Conservation (phyloP, 2,329 filamentous ascomycete genomes). For the Stagonosporopsis rhizophila region DNA sequence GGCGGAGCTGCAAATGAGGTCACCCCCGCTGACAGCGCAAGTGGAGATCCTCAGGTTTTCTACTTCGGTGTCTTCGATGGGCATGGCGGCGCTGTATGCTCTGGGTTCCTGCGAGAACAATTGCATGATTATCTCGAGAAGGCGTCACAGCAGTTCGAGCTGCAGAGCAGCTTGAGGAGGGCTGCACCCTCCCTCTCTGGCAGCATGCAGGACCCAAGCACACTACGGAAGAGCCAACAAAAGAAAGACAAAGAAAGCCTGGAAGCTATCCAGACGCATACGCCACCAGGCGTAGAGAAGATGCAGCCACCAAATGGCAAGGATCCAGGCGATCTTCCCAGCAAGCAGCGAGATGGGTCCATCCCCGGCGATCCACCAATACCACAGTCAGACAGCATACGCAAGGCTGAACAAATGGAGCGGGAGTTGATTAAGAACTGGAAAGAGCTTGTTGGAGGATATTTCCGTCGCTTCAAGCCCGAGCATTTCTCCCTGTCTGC, state of each 20-base stretch:
- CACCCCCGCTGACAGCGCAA: slow-evolving; percentile 75
- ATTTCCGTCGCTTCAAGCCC: slow-evolving; percentile 90
- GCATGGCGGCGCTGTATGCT: slow-evolving; percentile 89
- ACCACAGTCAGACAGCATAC: slow-evolving; percentile 56
- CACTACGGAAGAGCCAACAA: slow-evolving; percentile 27
- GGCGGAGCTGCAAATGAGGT: slow-evolving; percentile 58
- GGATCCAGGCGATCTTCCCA: slow-evolving; percentile 31
- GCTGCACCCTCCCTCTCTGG: slow-evolving; percentile 34
- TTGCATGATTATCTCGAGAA: slow-evolving; percentile 90
- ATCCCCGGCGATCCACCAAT: slow-evolving; percentile 39
- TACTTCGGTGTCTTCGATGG: slow-evolving; percentile 98
- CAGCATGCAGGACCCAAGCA: slow-evolving; percentile 34
- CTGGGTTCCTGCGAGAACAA: slow-evolving; percentile 81
- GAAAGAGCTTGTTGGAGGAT: slow-evolving; percentile 86
- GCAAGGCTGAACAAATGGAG: slow-evolving; percentile 73
- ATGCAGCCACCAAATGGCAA: slow-evolving; percentile 43
- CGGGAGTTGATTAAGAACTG: slow-evolving; percentile 76
- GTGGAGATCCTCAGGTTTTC: slow-evolving; percentile 93
- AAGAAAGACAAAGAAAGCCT: slow-evolving; percentile 50
- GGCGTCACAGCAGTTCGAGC: slow-evolving; percentile 75
- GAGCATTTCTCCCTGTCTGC: slow-evolving; percentile 70
- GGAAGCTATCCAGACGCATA: slow-evolving; percentile 59
- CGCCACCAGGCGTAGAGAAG: slow-evolving; percentile 50
- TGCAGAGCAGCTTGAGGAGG: slow-evolving; percentile 73
- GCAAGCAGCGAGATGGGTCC: slow-evolving; percentile 31